Base-by-base conservation (phyloP, 495 filamentous ascomycete species). In the Entonaema liquescens region DNA sequence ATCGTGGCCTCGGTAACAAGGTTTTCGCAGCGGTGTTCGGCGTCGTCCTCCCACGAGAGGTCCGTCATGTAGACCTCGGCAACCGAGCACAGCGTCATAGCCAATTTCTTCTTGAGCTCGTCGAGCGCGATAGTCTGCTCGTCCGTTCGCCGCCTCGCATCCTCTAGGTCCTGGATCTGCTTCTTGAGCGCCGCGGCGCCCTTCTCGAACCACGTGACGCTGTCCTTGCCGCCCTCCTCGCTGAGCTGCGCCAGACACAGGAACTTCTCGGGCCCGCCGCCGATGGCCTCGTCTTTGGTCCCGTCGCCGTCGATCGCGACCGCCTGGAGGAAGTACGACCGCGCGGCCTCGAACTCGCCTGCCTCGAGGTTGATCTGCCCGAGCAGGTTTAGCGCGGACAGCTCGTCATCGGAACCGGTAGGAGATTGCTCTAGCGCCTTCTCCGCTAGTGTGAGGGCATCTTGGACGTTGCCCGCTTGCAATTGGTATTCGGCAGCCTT, bases 31-130 rank as follows among this genome's bases (percentile, higher is more conserved):
- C 89, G 84, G 49, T 83, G 79, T 78, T 98, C 96, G 1, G 94
- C 94, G 69, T 96, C 92, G 53, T 90, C 89, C 78, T 96, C 93
- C 92, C 93, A 97, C 25, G 91, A 83, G 67, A 99, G 85, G 82
- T 99, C 96, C 29, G 94, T 98, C 96, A 99, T 99, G 78, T 97
- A 98, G 33, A 98, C 91, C 79, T 99, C 96, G 0, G 91, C 88
- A 60, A 97, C 89, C 2, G 90, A 92, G 79, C 96, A 98, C 28
- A 99, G 84, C 4, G 94, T 93, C 67, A 90, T 92, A 1, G 92
- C 92, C 38, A 98, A 80, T 76, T 95, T 93, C 54, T 79, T 82
- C 74, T 89, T 89, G 81, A 94, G 92, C 74, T 95, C 91, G 19
- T 84, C 85, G 25, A 89, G 64, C 17, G 79, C 58, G 8, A 79